Evolutionary conservation across 2,329 filamentous ascomycete genomes (phyloP).

Genomic region (Scopulariopsis brevicaulis): DNA sequence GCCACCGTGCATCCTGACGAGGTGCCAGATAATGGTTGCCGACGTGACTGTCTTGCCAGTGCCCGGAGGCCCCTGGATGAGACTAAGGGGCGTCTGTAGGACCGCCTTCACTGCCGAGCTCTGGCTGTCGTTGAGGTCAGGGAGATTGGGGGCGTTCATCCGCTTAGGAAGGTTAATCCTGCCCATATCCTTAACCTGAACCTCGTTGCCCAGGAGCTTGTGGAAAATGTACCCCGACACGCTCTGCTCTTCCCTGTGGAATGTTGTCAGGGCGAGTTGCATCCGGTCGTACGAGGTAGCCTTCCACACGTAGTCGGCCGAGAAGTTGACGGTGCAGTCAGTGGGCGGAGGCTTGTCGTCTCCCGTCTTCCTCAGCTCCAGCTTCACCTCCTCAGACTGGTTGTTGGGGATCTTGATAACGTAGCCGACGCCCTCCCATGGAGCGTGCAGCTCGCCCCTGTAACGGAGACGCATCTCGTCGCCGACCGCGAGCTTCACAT

Average conservation of each 20-base stretch:
- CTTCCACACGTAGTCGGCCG: conserved; percentile 98
- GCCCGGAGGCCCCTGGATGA: conserved; percentile 94
- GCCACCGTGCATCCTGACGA: conserved; percentile 88
- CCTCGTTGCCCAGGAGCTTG: conserved; percentile 88
- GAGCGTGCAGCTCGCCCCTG: conserved; percentile 79
- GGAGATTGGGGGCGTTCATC: conserved; percentile 87
- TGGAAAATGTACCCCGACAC: conserved; percentile 99
- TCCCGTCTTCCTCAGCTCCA: conserved; percentile 86
- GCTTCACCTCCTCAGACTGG: conserved; percentile 92
- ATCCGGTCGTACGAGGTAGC: conserved; percentile 98
- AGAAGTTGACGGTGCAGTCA: conserved; percentile 95
- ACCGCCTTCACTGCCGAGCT: conserved; percentile 95
- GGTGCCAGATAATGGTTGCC: conserved; percentile 95
- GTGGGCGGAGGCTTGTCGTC: conserved; percentile 95
- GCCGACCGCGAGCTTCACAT: conserved; percentile 94
- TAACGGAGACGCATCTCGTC: conserved; percentile 98
- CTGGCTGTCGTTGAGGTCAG: conserved; percentile 90
- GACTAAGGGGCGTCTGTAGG: conserved; percentile 80
- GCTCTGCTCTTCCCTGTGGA: conserved; percentile 94
- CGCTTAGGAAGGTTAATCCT: conserved; percentile 86
- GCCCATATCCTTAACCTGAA: conserved; percentile 76
- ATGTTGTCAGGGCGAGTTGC: conserved; percentile 99
- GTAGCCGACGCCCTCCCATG: conserved; percentile 97
- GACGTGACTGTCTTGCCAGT: conserved; percentile 98
- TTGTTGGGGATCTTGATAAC: conserved; percentile 99